Base-by-base conservation (phyloP, 2,329 filamentous ascomycete species). In the Phialophora chinensis region DNA sequence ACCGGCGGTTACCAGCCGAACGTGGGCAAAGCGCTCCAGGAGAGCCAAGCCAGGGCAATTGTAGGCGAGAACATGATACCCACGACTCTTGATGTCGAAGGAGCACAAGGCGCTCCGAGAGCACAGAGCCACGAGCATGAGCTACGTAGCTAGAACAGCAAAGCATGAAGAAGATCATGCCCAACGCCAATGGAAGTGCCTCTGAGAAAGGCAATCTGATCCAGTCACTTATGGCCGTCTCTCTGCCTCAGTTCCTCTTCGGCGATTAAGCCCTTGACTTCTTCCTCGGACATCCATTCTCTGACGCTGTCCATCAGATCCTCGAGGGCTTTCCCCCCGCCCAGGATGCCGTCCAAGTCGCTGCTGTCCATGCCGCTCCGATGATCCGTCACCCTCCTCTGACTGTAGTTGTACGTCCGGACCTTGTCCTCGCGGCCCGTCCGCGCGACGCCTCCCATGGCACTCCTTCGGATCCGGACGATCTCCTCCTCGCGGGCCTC, bases 391-490 rank as follows among this genome's bases (percentile, higher is more conserved):
- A 95, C 93, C 52, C 93, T 84, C 78, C 93, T 89, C 77, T 91
- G 88, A 3, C 83, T 82, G 77, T 83, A 91, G 77, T 97, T 97
- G 78, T 97, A 97, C 0, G 93, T 97, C 67, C 93, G 85, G 66
- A 99, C 90, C 82, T 99, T 99, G 81, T 98, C 93, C 55, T 92
- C 92, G 50, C 95, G 86, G 5, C 93, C 95, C 81, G 95, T 93
- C 74, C 90, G 86, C 7, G 84, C 90, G 64, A 93, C 88, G 72
- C 89, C 87, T 42, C 91, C 88, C 69, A 96, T 86, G 3, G 93
- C 92, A 70, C 89, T 92, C 75, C 93, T 87, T 63, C 93, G 84
- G 78, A 98, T 77, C 25, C 83, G 85, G 20, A 89, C 84, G 31
- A 93, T 86, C 76, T 94, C 88, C 72, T 92, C 91, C 78, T 99